A percentile compares a stretch with the other conserved stretches of the same genome.
Conservation (phyloP, 352 stramenopile species). For the Blastocystis sp. region DNA sequence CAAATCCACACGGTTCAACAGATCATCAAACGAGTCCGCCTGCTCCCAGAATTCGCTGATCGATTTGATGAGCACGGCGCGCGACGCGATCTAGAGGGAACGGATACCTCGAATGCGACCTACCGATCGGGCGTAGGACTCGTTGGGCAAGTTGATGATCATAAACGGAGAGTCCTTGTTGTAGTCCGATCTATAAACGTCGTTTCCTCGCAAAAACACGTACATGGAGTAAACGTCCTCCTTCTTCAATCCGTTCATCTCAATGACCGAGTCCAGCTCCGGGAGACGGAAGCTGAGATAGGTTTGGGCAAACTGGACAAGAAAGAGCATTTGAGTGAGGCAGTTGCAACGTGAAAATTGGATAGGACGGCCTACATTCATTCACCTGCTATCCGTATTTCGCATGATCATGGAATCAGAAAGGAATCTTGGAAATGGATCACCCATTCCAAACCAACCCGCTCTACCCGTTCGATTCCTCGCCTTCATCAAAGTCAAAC, state of each 20-base stretch:
- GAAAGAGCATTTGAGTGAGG: background rate
- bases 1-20: constrained; percentile 50
- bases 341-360: too few species aligned
- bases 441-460: too few species aligned
- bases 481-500: too few species aligned
- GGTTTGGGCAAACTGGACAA: constrained; percentile 45
- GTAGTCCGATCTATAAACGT: constrained; percentile 61
- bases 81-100: constrained; percentile 70
- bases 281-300: constrained; percentile 67
- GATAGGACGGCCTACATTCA: too few species aligned
- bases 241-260: constrained; percentile 64
- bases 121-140: constrained; percentile 64
- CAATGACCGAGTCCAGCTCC: constrained; percentile 69
- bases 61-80: constrained; percentile 71
- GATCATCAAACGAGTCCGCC: constrained; percentile 62
- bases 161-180: constrained; percentile 63
- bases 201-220: constrained; percentile 61
- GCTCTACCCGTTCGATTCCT: too few species aligned
- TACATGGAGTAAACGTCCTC: constrained; percentile 60
- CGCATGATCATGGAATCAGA: too few species aligned
- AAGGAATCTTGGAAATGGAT: too few species aligned
- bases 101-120: too few species aligned
- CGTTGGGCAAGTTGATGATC: constrained; percentile 65
- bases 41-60: constrained; percentile 72
- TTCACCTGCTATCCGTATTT: too few species aligned